Evolutionary conservation across 495 filamentous ascomycete species (phyloP).

Genomic region (Hyaloscypha variabilis): DNA sequence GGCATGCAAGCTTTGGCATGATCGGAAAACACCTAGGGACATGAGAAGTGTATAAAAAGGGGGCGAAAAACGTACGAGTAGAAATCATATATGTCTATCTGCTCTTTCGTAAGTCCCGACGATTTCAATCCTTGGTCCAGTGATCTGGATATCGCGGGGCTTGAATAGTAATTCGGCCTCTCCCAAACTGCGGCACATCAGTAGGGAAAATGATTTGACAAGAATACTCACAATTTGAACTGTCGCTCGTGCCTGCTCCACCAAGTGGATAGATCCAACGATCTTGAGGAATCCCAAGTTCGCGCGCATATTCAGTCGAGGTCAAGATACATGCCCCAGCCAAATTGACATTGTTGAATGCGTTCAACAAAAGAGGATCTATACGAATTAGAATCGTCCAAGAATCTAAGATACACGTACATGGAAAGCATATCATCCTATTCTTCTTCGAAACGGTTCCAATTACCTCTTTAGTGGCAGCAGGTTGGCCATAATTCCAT

Average conservation of each 20-base stretch:
- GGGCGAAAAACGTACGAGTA: slow-evolving; percentile 46
- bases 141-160: slow-evolving; percentile 51
- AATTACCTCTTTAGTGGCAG: slow-evolving; percentile 42
- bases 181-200: slow-evolving; percentile 49
- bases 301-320: slow-evolving; percentile 45
- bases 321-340: slow-evolving; percentile 55
- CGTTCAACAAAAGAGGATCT: slow-evolving; percentile 65
- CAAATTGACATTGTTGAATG: slow-evolving; percentile 61
- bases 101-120: slow-evolving; percentile 38
- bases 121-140: slow-evolving; percentile 45
- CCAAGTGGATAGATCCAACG: slow-evolving; percentile 60
- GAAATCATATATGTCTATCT: slow-evolving; percentile 57
- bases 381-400: not conserved
- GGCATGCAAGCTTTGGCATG: slow-evolving; percentile 58
- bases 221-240: slow-evolving; percentile 42
- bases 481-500: slow-evolving; percentile 47
- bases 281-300: slow-evolving; percentile 49
- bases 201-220: not conserved
- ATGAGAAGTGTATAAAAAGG: slow-evolving; percentile 3
- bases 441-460: slow-evolving; percentile 49
- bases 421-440: slow-evolving; percentile 58
- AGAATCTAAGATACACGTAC: slow-evolving; percentile 29
- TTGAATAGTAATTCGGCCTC: slow-evolving; percentile 51
- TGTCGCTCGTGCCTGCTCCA: slow-evolving; percentile 54
- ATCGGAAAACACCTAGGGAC: slow-evolving; percentile 55